phyloP scores from a whole-genome alignment of 2,329 filamentous ascomycete species.

The Arthrobotrys pseudoclavata region DNA sequence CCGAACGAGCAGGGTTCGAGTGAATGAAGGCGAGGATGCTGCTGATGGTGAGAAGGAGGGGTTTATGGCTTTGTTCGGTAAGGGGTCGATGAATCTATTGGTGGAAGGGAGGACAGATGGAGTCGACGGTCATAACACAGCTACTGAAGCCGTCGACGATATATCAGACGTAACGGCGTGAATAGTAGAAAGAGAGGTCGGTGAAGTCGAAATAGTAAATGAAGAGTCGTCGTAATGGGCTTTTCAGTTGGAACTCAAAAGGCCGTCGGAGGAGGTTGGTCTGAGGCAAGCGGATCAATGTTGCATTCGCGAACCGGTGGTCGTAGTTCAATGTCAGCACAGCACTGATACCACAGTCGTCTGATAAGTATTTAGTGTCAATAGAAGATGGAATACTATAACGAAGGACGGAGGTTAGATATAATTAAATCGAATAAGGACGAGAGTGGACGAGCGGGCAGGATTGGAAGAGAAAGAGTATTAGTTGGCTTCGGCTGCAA shows the following conservation, averaged over 20 bases:
- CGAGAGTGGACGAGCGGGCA: background rate
- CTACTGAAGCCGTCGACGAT: background rate
- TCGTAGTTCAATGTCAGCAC: background rate
- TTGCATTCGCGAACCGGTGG: conserved; percentile 16
- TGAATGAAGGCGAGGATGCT: background rate
- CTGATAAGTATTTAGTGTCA: background rate
- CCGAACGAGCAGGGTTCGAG: conserved; percentile 12
- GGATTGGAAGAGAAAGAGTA: too few species aligned
- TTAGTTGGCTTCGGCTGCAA: conserved; percentile 11
- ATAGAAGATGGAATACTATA: background rate
- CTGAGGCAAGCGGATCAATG: conserved; percentile 16
- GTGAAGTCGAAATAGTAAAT: background rate
- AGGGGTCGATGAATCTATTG: background rate
- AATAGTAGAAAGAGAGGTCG: background rate
- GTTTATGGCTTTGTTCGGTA: background rate
- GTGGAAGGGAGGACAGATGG: background rate
- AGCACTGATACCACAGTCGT: background rate
- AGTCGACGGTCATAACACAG: background rate
- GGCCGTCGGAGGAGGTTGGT: background rate
- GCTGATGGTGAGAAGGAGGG: background rate
- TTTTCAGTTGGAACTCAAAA: background rate
- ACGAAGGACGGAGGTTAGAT: background rate
- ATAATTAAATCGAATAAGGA: background rate
- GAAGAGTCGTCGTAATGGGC: conserved; percentile 2
- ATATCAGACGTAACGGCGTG: background rate